Evolutionary conservation across 164 flowering plant species (phyloP), one percentile per base, ranked within the genome.

Genomic region (Taxillus chinensis): DNA sequence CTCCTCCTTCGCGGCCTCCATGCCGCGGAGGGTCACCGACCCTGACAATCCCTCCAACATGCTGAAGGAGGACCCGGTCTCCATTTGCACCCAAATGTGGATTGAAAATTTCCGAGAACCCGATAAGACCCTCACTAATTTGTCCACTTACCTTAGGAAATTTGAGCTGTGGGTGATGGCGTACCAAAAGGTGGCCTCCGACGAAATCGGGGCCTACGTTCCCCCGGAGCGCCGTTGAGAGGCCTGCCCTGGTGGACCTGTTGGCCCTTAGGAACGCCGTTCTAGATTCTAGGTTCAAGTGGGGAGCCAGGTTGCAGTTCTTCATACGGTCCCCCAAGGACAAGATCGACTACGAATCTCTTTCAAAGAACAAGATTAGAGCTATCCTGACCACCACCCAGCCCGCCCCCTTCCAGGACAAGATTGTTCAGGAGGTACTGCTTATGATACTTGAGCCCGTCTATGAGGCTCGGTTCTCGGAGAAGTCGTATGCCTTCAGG

Each of bases 91-190:
- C 0, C 77, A 79, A 52, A 79, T 93, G 86, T 93, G 92, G 96
- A 81, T 89, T 16, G 96, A 89, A 60, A 90, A 76, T 70, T 93
- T 88, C 55, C 75, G 82, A 3, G 81, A 83, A 55, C 88, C 96
- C 3, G 77, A 86, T 42, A 77, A 70, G 61, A 78, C 81, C 3
- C 82, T 75, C 0, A 75, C 75, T 50, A 88, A 84, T 79, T 78
- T 93, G 75, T 68, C 76, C 38, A 58, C 69, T 27, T 80, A 84
- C 63, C 80, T 90, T 51, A 71, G 91, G 9, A 65, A 86, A 8
- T 84, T 93, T 58, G 97, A 93, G 70, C 64, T 93, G 71, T 93
- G 98, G 98, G 86, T 90, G 3, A 69, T 93, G 70, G 95, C 97
- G 37, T 93, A 90, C 62, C 98, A 89, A 79, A 93, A 93, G 64